phyloP scores from a whole-genome alignment of 306 rosid species.

The Senna tora region DNA sequence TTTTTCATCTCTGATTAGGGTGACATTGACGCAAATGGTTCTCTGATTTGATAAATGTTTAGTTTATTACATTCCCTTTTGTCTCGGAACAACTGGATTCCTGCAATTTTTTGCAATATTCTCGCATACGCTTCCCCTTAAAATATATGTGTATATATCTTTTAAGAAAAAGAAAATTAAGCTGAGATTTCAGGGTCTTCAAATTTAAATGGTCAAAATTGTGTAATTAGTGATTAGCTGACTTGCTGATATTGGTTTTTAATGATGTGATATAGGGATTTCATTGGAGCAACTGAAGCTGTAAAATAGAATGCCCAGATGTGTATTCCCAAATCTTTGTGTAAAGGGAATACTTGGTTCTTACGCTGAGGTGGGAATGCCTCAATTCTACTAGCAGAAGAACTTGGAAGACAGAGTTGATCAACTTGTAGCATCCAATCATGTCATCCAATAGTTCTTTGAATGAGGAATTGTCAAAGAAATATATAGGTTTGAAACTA shows the following conservation, averaged over 20 bases:
- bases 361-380: conserved; percentile 54
- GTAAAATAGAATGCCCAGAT: conserved; percentile 22
- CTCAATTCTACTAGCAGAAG: conserved; percentile 42
- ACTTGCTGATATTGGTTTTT: conserved; percentile 22
- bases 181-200: conserved; percentile 31
- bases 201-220: conserved; percentile 9
- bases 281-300: conserved; percentile 26
- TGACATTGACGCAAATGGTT: conserved; percentile 19
- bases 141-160: background rate
- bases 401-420: conserved; percentile 42
- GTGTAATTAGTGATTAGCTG: conserved; percentile 29
- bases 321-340: conserved; percentile 25
- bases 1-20: conserved; percentile 8
- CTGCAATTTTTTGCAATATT: conserved; percentile 31
- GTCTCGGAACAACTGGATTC: conserved; percentile 37
- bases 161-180: background rate
- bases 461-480: conserved; percentile 72
- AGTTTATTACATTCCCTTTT: conserved; percentile 26
- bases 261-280: conserved; percentile 2
- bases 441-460: conserved; percentile 70
- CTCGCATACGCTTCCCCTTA: conserved; percentile 17
- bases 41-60: conserved; percentile 33
- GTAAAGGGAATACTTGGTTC: conserved; percentile 42
- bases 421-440: conserved; percentile 40
- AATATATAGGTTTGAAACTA: conserved; percentile 75